Evolutionary conservation across 2,329 filamentous ascomycete genomes (phyloP), one percentile per base, ranked within the genome.

Genomic region (Mollisia scopiformis): DNA sequence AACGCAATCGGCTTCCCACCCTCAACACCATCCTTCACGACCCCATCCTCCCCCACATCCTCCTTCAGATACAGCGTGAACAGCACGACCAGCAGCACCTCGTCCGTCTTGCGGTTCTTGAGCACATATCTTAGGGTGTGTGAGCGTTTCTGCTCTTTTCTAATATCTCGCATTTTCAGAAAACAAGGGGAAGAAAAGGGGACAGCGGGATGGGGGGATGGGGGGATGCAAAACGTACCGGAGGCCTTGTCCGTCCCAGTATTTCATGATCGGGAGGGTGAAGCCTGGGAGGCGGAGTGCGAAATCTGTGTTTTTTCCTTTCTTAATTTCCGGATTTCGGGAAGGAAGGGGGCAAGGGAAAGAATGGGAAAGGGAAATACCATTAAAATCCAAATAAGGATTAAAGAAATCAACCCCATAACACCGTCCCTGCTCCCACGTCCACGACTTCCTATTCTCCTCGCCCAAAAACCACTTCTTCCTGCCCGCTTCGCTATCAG

Each of bases 81-180:
- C 5, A 92, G 77, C 16, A 98, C 81, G 49, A 94, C 91, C 30
- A 97, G 86, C 69, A 97, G 91, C 16, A 91, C 83, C 33, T 91
- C 84, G 51, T 85, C 85, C 0, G 91, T 94, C 23, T 81, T 76
- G 62, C 86, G 86, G 76, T 97, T 91, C 73, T 93, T 94, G 72
- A 98, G 83, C 61, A 96, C 92, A 77, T 98, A 97, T 84, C 93
- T 93, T 78, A 96, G 85, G 68, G 88, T 83, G 78, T 96, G 91
- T 80, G 91, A 89, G 81, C 90, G 91, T 67, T 73, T 73, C 58
- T 67, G 65, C 62, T 68, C 63, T 67, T 66, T 68, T 72, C 58
- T 56, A n/a, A 21, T n/a, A 21, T 37, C 16, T 31, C 70, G 66
- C 72, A 33, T 33, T 33, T 13, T 33, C 31, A 37, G n/a, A 10